Evolutionary conservation across 2,329 filamentous ascomycete genomes (phyloP).

Genomic region (Colletotrichum gloeosporioides): DNA sequence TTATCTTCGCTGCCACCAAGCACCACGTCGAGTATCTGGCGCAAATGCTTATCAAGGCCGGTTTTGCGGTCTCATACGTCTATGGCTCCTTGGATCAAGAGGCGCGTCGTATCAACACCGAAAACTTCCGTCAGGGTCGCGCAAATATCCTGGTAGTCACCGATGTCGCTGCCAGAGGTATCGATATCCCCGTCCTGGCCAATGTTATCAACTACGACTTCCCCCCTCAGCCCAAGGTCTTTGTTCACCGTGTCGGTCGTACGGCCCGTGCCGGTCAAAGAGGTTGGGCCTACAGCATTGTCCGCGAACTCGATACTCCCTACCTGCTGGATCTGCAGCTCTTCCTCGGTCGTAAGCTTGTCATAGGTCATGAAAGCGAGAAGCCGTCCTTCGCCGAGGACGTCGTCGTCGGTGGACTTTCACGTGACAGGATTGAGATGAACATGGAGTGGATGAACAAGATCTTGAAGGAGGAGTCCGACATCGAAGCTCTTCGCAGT

Average conservation of each 20-base stretch:
- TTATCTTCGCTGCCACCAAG: constrained; percentile 93
- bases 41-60: constrained; percentile 77
- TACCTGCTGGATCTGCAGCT: constrained; percentile 94
- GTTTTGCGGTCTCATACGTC: constrained; percentile 90
- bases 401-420: constrained; percentile 79
- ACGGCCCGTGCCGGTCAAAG: constrained; percentile 92
- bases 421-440: constrained; percentile 74
- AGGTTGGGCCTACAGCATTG: constrained; percentile 94
- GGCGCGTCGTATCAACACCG: constrained; percentile 88
- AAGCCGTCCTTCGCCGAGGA: constrained; percentile 79
- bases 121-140: constrained; percentile 83
- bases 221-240: constrained; percentile 94
- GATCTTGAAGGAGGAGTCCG: constrained; percentile 74
- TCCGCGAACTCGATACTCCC: constrained; percentile 85
- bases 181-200: constrained; percentile 93
- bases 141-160: constrained; percentile 95
- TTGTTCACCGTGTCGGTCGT: constrained; percentile 93
- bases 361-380: constrained; percentile 72
- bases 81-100: constrained; percentile 96
- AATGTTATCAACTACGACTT: constrained; percentile 99
- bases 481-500: constrained; percentile 71
- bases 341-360: constrained; percentile 84
- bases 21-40: constrained; percentile 96
- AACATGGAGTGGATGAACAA: constrained; percentile 86
- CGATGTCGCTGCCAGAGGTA: constrained; percentile 94